Base-by-base conservation (phyloP, 2,329 filamentous ascomycete species). In the Plectosphaerella cucumerina region DNA sequence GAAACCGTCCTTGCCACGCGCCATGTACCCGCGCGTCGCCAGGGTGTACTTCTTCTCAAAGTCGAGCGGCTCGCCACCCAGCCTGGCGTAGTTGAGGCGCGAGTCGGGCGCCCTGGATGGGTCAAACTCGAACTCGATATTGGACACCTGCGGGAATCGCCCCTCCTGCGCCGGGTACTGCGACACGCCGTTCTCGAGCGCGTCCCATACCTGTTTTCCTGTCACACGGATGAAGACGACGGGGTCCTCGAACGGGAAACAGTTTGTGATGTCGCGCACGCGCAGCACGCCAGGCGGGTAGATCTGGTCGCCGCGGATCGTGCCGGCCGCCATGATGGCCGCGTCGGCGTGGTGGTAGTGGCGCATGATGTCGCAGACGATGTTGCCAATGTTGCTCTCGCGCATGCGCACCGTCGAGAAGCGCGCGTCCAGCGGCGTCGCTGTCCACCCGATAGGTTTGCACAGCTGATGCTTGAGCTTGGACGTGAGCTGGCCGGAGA, bases 231-330 rank as follows among this genome's bases (percentile, higher is more conserved):
- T 74, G 4, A 95, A 82, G 0, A 96, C 86, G 1, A 92, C 87
- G 0, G 91, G 90, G 56, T 96, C 91, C 63, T 96, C 91, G 59
- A 97, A 96, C 0, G 92, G 92, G 58, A 96, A 96, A 62, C 90
- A 96, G 47, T 89, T 88, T 51, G 91, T 81, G n/a, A 95, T 82
- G 60, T 95, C 90, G 61, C 89, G 89, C 53, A 96, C 72, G 21
- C 85, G 76, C 8, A 96, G 72, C 0, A 91, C 75, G 0, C 91
- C 91, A 0, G 90, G 89, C 0, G 90, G 84, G 60, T 96, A 96
- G 31, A 96, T 85, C 65, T 94, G 89, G 62, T 96, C 91, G 1
- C 90, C 91, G 14, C 91, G 82, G 49, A 96, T 90, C 0, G 91
- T 96, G 0, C 91, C 91, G 0, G 87, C 80, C 0, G 89, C 90